Percentiles rank a stretch among this genome's conserved stretches.
These are phyloP conservation scores for Prunus yedoensis DNA, from an alignment of 331 rosid genomes.

Conservation along the genomic window DNA sequence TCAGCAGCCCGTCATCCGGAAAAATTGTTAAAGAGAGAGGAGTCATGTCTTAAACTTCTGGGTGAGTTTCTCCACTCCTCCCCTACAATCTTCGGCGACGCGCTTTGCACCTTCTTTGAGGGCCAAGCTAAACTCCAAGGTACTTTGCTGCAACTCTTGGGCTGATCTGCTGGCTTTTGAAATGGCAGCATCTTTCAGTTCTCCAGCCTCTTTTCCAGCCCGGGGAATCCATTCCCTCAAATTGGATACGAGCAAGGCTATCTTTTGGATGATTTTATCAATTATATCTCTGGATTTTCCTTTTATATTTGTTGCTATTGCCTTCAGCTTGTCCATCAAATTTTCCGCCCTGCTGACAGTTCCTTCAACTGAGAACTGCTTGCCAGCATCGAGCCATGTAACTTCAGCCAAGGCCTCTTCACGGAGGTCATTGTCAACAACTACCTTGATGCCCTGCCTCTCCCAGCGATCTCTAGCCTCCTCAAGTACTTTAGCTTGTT, in stretches of 20 bases:
- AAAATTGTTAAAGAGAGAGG: constrained; percentile 14
- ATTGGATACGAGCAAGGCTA: constrained; percentile 52
- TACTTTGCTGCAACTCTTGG: constrained; percentile 58
- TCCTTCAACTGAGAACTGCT: constrained; percentile 63
- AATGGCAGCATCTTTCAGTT: constrained; percentile 42
- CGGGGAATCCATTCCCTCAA: constrained; percentile 55
- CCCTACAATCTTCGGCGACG: constrained; percentile 80
- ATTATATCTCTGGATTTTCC: constrained; percentile 66
- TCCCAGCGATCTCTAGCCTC: constrained; percentile 98
- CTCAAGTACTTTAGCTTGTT: constrained; percentile 83
- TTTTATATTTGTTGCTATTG: constrained; percentile 51
- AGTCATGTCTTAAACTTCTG: constrained; percentile 76
- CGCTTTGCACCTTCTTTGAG: constrained; percentile 77
- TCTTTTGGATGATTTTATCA: constrained; percentile 50
- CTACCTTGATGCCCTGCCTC: constrained; percentile 89
- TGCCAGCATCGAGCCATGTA: constrained; percentile 80
- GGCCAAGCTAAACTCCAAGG: constrained; percentile 48
- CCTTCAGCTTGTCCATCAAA: constrained; percentile 66
- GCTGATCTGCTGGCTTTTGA: constrained; percentile 57
- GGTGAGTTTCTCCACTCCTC: constrained; percentile 83
- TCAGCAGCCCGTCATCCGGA: constrained; percentile 12
- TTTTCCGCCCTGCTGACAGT: constrained; percentile 65
- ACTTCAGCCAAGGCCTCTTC: constrained; percentile 67
- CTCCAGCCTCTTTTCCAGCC: constrained; percentile 59
- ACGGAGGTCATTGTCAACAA: constrained; percentile 81